Base-by-base conservation (phyloP, 306 rosid genomes). In the Cicer pinnatifidum region DNA sequence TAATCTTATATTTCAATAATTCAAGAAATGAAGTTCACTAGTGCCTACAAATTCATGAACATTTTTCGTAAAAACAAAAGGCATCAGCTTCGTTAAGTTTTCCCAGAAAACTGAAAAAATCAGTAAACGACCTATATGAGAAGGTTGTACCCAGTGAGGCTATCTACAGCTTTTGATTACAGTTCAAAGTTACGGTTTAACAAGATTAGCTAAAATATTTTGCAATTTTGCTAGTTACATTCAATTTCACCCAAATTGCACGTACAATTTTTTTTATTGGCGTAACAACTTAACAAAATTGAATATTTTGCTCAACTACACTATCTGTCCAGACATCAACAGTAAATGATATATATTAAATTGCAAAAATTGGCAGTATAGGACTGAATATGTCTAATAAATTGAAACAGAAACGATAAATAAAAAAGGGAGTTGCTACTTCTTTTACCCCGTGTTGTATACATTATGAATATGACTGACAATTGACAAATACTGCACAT, bases 401-500 rank as follows among this genome's bases (percentile, higher is more conserved):
- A 23, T 2, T n/a, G 56, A 11, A 39, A 54, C 15, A 16, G 33
- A 23, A 16, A 9, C 4, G 12, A 17, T 28, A 9, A 52, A 16
- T 5, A 64, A n/a, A 35, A 3, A 9, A 17, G 67, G 54, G 52
- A 54, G 43, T 44, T 15, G 52, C 80, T 7, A 15, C 23, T n/a
- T 69, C 20, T 51, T 38, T 10, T 17, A 1, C 13, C 17, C 47
- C 15, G n/a, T 47, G 51, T 56, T 67, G 76, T 68, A 74, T 74
- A 67, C 71, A 68, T 20, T 72, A 72, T 46, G 75, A 75, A 70
- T 62, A 64, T 33, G 41, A 52, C 17, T 58, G 64, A 11, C 4
- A 35, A 12, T 59, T 59, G 66, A 58, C 47, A 71, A 65, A 71
- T 76, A 65, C 65, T 66, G 61, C 57, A 66, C 16, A 63, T 67